Conservation (phyloP, 192 early-diverging fungal species). For the Haplosporangium gracile region DNA sequence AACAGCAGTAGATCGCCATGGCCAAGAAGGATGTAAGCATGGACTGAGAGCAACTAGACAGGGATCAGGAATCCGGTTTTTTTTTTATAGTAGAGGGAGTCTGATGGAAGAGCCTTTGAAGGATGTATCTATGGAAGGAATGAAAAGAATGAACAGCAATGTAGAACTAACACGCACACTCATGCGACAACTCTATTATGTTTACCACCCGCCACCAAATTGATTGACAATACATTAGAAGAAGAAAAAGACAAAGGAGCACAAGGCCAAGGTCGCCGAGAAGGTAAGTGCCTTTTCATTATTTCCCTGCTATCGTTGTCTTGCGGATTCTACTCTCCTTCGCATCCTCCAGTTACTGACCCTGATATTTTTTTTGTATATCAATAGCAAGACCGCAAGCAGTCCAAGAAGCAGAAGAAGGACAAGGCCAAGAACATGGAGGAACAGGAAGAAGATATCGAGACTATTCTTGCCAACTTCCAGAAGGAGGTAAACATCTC, state of each 20-base stretch:
- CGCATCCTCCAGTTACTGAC: not conserved
- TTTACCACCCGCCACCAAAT: not conserved
- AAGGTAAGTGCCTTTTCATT: constrained; percentile 29
- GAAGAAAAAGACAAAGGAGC: constrained; percentile 65
- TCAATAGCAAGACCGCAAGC: constrained; percentile 56
- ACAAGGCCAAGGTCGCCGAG: constrained; percentile 59
- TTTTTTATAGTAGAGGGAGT: not conserved
- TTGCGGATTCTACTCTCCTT: not conserved
- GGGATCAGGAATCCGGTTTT: not conserved
- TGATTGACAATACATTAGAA: constrained; percentile 43
- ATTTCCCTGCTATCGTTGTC: not conserved
- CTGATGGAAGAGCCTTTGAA: not conserved
- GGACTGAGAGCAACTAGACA: not conserved
- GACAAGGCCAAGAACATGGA: constrained; percentile 57
- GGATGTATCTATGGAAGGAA: no score
- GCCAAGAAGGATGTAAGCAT: constrained; percentile 46
- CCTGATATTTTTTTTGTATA: not conserved
- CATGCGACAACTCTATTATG: not conserved
- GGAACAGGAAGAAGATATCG: constrained; percentile 78
- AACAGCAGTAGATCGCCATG: constrained; percentile 7
- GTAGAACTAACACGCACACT: not conserved
- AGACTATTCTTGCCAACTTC: constrained; percentile 71
- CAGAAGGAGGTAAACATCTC: constrained; percentile 57
- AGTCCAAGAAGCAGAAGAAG: constrained; percentile 61
- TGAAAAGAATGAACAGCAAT: not conserved